Evolutionary conservation across 164 flowering plant species (phyloP).

Genomic region (Magnolia kwangsiensis): DNA sequence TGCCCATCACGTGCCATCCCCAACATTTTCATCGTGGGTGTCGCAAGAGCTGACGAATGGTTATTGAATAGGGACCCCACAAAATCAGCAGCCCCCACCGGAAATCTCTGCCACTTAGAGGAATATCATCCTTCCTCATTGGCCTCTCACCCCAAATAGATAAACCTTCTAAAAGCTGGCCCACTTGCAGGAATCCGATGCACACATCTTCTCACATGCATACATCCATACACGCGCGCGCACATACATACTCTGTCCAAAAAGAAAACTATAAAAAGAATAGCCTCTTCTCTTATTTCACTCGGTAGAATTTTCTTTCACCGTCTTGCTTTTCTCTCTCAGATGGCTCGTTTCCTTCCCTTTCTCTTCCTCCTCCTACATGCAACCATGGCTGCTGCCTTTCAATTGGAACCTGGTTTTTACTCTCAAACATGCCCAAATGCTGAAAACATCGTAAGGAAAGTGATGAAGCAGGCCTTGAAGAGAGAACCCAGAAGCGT

Average conservation of each 20-base stretch:
- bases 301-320: background rate
- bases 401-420: slow-evolving; percentile 34
- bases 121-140: background rate
- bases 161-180: background rate
- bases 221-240: background rate
- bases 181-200: background rate
- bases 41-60: slow-evolving; percentile 5
- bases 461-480: slow-evolving; percentile 51
- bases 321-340: background rate
- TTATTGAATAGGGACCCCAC: background rate
- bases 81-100: background rate
- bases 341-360: slow-evolving; percentile 5
- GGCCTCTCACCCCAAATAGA: background rate
- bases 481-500: slow-evolving; percentile 56
- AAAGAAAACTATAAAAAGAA: background rate
- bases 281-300: background rate
- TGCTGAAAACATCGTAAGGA: slow-evolving; percentile 57
- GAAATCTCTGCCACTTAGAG: background rate
- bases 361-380: slow-evolving; percentile 3
- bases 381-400: background rate
- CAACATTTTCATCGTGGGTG: background rate
- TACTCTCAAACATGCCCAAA: slow-evolving; percentile 68
- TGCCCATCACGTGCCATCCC: no score
- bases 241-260: no score
- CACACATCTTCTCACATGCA: background rate